phyloP scores from a whole-genome alignment of 2,329 filamentous ascomycete genomes.

The Penicillium sp. region DNA sequence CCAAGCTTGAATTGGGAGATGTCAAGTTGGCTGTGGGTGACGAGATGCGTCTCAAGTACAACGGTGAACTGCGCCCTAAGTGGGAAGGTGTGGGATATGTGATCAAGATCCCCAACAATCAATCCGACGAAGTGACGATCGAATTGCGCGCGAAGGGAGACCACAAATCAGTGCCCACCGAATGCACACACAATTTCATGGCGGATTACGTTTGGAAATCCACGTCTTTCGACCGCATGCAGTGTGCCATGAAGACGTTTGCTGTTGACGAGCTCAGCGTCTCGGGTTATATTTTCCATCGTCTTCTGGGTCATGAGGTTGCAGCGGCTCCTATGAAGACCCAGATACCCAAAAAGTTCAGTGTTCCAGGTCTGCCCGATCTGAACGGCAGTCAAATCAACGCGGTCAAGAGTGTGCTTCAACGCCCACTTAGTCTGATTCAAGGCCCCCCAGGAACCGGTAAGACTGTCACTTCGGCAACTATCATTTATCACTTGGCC shows the following conservation, averaged over 20 bases:
- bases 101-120: conserved; percentile 99
- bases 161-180: conserved; percentile 92
- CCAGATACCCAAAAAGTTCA: conserved; percentile 94
- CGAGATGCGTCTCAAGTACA: conserved; percentile 97
- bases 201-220: conserved; percentile 99
- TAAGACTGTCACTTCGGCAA: conserved; percentile 97
- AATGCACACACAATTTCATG: conserved; percentile 96
- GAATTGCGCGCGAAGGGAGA: conserved; percentile 93
- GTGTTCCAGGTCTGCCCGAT: conserved; percentile 88
- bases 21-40: conserved; percentile 97
- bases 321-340: conserved; percentile 94
- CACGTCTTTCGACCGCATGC: conserved; percentile 98
- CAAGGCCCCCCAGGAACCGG: conserved; percentile 96
- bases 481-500: conserved; percentile 95
- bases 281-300: conserved; percentile 98
- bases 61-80: conserved; percentile 82
- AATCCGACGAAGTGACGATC: conserved; percentile 95
- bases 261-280: conserved; percentile 98
- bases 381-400: conserved; percentile 95
- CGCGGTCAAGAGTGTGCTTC: conserved; percentile 91
- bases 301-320: conserved; percentile 91
- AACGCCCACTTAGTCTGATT: conserved; percentile 91
- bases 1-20: conserved; percentile 95
- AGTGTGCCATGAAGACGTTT: conserved; percentile 98
- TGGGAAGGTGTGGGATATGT: conserved; percentile 99